phyloP scores from a whole-genome alignment of 768 basidiomycete species.

The Amanita thiersii region DNA sequence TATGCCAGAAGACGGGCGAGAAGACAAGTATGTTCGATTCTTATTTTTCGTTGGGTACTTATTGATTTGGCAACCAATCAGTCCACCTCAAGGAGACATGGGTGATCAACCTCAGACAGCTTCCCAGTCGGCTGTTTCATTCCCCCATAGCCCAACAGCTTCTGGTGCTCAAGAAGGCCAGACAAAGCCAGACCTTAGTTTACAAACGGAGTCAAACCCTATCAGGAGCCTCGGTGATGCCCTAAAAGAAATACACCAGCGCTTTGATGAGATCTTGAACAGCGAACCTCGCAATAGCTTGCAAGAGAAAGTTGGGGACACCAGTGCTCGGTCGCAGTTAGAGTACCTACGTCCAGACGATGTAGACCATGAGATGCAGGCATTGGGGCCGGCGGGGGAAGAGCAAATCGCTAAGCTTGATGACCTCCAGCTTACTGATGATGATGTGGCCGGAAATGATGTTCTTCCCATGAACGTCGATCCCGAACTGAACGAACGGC shows the following conservation, averaged over 20 bases:
- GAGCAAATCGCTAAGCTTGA: constrained; percentile 78
- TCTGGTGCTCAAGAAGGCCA: constrained; percentile 39
- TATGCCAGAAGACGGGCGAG: constrained; percentile 12
- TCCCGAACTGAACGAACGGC: constrained; percentile 12
- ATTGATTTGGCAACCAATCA: neutral
- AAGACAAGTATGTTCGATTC: constrained; percentile 22
- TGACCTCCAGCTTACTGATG: constrained; percentile 72
- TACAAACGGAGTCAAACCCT: constrained; percentile 38
- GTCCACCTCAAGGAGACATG: neutral
- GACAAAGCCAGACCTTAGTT: constrained; percentile 29
- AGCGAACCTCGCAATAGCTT: constrained; percentile 23
- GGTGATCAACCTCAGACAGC: constrained; percentile 1
- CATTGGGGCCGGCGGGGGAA: constrained; percentile 79
- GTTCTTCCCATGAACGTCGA: constrained; percentile 45
- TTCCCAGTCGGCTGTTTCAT: constrained; percentile 11
- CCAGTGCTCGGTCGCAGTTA: constrained; percentile 39
- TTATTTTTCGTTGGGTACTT: neutral
- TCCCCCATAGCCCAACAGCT: constrained; percentile 23
- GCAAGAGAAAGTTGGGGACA: constrained; percentile 28
- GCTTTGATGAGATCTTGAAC: constrained; percentile 76
- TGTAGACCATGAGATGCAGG: constrained; percentile 70
- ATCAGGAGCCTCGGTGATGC: constrained; percentile 80
- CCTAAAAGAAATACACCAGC: constrained; percentile 69
- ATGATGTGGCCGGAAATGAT: constrained; percentile 27
- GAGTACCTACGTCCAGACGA: constrained; percentile 76